Conservation (phyloP, 2,329 filamentous ascomycete genomes). For the Botryotinia calthae region DNA sequence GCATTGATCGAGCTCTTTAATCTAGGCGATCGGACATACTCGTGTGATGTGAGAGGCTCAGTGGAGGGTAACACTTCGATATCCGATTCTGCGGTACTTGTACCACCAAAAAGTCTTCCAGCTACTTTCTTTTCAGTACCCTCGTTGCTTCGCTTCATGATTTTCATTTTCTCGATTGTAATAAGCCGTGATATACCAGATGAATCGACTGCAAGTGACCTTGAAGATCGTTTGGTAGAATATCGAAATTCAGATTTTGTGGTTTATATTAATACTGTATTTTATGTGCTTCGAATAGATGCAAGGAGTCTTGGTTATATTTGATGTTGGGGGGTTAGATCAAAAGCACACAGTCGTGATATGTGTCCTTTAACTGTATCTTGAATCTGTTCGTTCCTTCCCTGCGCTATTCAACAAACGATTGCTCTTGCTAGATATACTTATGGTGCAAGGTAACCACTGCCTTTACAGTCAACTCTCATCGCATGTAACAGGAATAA, state of each 20-base stretch:
- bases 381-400: neutral
- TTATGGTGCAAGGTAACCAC: neutral
- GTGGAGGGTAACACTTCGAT: too few species aligned
- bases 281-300: neutral
- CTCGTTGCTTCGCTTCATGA: neutral
- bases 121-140: neutral
- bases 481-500: neutral
- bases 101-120: neutral
- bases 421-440: neutral
- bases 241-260: neutral
- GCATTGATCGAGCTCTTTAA: neutral
- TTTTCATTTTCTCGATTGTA: neutral
- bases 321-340: neutral
- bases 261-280: neutral
- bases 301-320: neutral
- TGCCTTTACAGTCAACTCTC: too few species aligned
- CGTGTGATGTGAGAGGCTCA: neutral
- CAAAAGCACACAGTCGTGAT: neutral
- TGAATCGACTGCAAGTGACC: neutral
- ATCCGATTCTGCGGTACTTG: neutral
- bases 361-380: neutral
- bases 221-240: neutral
- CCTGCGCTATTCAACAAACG: neutral
- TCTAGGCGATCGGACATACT: neutral
- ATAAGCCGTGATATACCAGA: neutral